Evolutionary conservation across 2,329 filamentous ascomycete genomes (phyloP).

Genomic region (Aspergillus eucalypticola): DNA sequence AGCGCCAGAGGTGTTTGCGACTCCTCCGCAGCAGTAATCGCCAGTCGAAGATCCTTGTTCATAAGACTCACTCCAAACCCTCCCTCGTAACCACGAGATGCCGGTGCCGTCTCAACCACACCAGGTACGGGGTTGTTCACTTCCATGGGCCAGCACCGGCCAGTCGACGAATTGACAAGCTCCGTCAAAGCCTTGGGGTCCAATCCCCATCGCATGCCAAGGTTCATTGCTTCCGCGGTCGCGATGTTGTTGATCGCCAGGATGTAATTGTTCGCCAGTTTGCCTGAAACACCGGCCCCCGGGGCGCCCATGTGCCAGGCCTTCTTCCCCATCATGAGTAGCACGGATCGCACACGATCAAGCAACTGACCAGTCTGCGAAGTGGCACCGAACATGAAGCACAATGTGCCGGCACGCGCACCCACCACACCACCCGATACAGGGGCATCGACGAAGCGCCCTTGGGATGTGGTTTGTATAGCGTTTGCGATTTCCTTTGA

Average conservation of each 20-base stretch:
- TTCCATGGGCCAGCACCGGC: conserved; percentile 94
- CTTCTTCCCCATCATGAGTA: conserved; percentile 81
- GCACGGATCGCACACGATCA: conserved; percentile 64
- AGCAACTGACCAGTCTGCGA: conserved; percentile 53
- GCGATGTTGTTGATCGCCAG: conserved; percentile 88
- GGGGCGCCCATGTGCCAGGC: conserved; percentile 84
- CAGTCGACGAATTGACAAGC: conserved; percentile 90
- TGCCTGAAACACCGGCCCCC: conserved; percentile 83
- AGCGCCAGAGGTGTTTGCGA: conserved; percentile 67
- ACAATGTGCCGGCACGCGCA: conserved; percentile 80
- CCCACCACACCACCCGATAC: conserved; percentile 97
- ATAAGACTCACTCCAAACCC: conserved; percentile 77
- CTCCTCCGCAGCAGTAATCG: conserved; percentile 69
- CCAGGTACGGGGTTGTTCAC: conserved; percentile 92
- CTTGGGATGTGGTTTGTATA: conserved; percentile 66
- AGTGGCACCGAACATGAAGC: conserved; percentile 88
- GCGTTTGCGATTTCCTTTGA: conserved; percentile 74
- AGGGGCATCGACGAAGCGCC: conserved; percentile 86
- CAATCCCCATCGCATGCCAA: conserved; percentile 64
- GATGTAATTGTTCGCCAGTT: conserved; percentile 96
- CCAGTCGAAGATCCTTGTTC: conserved; percentile 76
- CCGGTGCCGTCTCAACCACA: conserved; percentile 74
- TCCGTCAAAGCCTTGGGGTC: conserved; percentile 70
- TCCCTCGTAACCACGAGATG: conserved; percentile 72
- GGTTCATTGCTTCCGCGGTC: conserved; percentile 66